Conservation (phyloP, 352 stramenopile species). For the Globisporangium viniferum region DNA sequence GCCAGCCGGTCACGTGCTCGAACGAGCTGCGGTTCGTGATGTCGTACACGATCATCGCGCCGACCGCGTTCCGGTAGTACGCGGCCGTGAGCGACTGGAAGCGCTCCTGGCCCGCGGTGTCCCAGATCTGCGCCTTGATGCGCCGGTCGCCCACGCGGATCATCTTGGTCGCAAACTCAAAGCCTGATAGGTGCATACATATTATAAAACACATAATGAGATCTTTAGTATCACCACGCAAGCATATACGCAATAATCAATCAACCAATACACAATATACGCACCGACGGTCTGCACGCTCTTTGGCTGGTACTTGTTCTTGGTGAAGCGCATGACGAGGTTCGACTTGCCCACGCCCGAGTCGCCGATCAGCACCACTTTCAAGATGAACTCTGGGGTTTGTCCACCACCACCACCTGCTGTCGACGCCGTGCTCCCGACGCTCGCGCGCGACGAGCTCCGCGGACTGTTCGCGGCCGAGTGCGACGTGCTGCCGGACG, state of each 20-base stretch:
- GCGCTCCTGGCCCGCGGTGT: slow-evolving; percentile 87
- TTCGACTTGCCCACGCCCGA: slow-evolving; percentile 88
- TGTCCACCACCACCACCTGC: slow-evolving; percentile 5
- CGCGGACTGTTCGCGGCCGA: slow-evolving; percentile 52
- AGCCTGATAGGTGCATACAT: slow-evolving; percentile 20
- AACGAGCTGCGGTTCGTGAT: slow-evolving; percentile 87
- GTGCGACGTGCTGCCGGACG: slow-evolving; percentile 20
- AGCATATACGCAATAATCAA: background rate
- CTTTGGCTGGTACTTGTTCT: slow-evolving; percentile 84
- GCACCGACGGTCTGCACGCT: slow-evolving; percentile 69
- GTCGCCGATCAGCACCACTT: slow-evolving; percentile 88
- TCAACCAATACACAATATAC: background rate
- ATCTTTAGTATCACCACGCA: background rate
- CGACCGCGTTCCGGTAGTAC: slow-evolving; percentile 90
- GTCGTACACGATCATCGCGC: slow-evolving; percentile 92
- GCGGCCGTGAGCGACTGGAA: slow-evolving; percentile 91
- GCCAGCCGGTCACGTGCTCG: slow-evolving; percentile 74
- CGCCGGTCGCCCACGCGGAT: slow-evolving; percentile 78
- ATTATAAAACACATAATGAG: background rate
- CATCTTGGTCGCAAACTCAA: slow-evolving; percentile 88
- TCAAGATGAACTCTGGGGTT: slow-evolving; percentile 69
- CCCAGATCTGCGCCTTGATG: slow-evolving; percentile 89
- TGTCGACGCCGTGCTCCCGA: slow-evolving; percentile 7
- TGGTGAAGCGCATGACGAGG: slow-evolving; percentile 85
- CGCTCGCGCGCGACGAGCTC: slow-evolving; percentile 18